Conservation (phyloP, 1,139 yeast genomes). For the Trichomonascaceae sp. region DNA sequence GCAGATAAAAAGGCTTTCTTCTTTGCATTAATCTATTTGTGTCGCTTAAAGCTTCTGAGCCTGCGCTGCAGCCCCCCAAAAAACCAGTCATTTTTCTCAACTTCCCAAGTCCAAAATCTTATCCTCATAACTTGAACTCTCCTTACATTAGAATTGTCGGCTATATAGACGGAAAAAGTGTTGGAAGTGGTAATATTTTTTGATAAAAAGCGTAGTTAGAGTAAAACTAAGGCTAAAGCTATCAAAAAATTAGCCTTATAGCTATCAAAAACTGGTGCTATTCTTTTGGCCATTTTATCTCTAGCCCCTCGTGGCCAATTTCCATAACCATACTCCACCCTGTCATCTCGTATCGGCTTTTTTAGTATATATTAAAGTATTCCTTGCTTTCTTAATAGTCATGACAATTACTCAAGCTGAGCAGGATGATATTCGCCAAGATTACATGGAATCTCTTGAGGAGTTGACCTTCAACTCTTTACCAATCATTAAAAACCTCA, state of each 20-base stretch:
- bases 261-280: not conserved
- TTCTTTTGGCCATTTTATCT: not conserved
- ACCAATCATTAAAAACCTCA: constrained; percentile 80
- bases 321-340: not conserved
- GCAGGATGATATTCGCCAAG: constrained; percentile 46
- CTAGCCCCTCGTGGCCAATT: not conserved
- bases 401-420: constrained; percentile 25
- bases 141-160: not conserved
- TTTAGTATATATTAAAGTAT: not conserved
- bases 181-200: not conserved
- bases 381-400: not conserved
- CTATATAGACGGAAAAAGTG: not conserved
- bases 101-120: not conserved
- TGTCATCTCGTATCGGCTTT: not conserved
- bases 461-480: constrained; percentile 84
- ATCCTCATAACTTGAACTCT: not conserved
- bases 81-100: not conserved
- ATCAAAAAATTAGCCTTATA: too few relatives aligned
- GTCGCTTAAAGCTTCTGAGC: too few relatives aligned
- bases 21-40: too few relatives aligned
- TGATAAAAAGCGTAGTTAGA: not conserved
- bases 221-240: not conserved
- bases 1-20: too few relatives aligned
- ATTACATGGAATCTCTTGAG: constrained; percentile 59
- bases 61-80: not conserved